Evolutionary conservation across 495 filamentous ascomycete genomes (phyloP), one percentile per base, ranked within the genome.

Genomic region (Penicillium paxilli): DNA sequence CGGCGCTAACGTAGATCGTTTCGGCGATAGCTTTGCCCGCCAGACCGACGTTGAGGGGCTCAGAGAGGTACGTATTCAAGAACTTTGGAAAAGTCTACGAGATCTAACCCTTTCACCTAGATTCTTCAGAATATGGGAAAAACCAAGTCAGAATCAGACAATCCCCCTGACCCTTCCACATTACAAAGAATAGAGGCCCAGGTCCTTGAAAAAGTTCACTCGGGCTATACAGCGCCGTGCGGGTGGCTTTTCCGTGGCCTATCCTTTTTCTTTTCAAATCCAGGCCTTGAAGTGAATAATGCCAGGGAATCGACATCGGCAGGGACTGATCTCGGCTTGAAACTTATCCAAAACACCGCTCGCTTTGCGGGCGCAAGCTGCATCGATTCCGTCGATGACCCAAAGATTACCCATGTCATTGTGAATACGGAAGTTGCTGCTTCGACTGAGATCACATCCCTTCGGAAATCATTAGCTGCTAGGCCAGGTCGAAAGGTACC

Each of bases 21-120:
- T 81, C 59, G 85, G 83, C 2, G 94, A 98, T 68, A 92, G 91
- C 62, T 98, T 91, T 66, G 80, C 86, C 1, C 79, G 91, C 23
- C 85, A 96, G 57, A 74, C 88, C 10, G 80, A 70, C 1, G 63
- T 76, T 0, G 81, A 86, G 4, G 90, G 96, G 62, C 71, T 98
- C 24, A 73, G 69, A 42, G 67, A 73, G 11, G 71, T 91, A 40
- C 32, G 59, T 38, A 38, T 51, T 19, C 19, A 24, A 20, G 30
- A 12, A 32, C 30, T 12, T 32, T 32, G 7, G 25, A 4, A 28
- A 28, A 10, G 25, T 28, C 25, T n/a, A n/a, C n/a, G n/a, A n/a
- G n/a, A n/a, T n/a, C n/a, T n/a, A n/a, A n/a, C n/a, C n/a, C n/a
- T n/a, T n/a, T n/a, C n/a, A 30, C 2, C 10, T 41, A 76, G 64